Evolutionary conservation across 2,329 filamentous ascomycete genomes (phyloP), one percentile per base, ranked within the genome.

Genomic region (Coleophoma crateriformis): DNA sequence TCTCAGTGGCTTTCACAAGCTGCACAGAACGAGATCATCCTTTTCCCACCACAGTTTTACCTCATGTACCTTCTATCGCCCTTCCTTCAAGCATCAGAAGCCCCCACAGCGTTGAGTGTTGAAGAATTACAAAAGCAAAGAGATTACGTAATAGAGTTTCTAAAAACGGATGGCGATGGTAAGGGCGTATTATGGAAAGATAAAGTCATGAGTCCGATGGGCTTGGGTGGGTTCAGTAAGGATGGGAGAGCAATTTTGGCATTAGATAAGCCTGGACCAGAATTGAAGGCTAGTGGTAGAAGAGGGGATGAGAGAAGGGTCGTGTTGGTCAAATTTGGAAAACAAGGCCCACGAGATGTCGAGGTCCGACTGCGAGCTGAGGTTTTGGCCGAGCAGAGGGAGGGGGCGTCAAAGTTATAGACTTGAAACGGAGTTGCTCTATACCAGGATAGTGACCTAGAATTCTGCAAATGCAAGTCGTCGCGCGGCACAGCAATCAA

Each of bases 21-120:
- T 4, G 69, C 74, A 2, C 65, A 66, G 3, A 84, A 83, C 27
- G 76, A 87, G 37, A 83, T 96, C 52, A 87, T 95, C 50, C 71
- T 99, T 5, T 96, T 95, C 63, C 94, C 94, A 4, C 94, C 94
- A 0, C 94, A 97, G 63, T 86, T 85, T 63, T 90, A 87, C 67
- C 76, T 94, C 4, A 73, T 90, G 11, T 70, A 75, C 33, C 68
- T 87, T 0, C 67, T 88, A 2, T 66, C 76, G 0, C 69, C 68
- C 2, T 80, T 82, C 57, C 68, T 87, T 14, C 64, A 62, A 4
- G 67, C 70, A 4, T 60, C 60, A 1, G 53, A 58, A 0, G 52
- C 59, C 1, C 49, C 58, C 0, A 58, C 63, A 2, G 47, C 60
- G 43, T 27, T 27, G 27, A 27, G 27, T 27, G 27, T 27, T 10